Conservation (phyloP, 2,329 filamentous ascomycete species). For the Aschersonia sp. region DNA sequence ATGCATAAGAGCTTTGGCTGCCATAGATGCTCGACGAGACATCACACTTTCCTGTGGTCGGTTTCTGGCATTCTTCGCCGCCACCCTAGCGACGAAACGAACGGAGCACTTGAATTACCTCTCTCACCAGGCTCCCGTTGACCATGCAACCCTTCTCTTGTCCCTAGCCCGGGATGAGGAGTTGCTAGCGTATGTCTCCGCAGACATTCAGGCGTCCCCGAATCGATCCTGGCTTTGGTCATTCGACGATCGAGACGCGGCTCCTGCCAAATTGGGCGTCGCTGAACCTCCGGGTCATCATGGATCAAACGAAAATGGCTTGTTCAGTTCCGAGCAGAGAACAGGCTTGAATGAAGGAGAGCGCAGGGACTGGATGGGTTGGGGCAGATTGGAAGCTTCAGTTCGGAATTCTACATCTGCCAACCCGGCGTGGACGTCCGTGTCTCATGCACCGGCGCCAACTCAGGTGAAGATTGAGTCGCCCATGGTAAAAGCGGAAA, state of each 20-base stretch:
- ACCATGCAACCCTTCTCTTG: conserved; percentile 16
- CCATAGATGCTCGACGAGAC: conserved; percentile 56
- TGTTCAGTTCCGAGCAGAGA: conserved; percentile 30
- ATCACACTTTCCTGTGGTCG: conserved; percentile 68
- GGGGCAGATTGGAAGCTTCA: conserved; percentile 53
- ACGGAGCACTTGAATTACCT: conserved; percentile 28
- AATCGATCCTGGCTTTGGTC: conserved; percentile 78
- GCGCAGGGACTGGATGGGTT: conserved; percentile 61
- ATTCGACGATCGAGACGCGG: conserved; percentile 35
- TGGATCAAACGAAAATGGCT: conserved; percentile 17
- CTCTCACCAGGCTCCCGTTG: conserved; percentile 14
- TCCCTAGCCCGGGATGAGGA: conserved; percentile 57
- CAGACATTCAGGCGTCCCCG: conserved; percentile 68
- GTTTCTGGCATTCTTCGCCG: conserved; percentile 69
- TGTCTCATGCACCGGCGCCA: conserved; percentile 15
- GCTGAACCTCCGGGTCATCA: conserved; percentile 6
- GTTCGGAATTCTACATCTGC: conserved; percentile 15
- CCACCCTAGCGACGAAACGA: conserved; percentile 43
- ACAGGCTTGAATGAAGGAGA: conserved; percentile 42
- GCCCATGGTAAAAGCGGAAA: conserved; percentile 11
- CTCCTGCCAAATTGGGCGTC: conserved; percentile 7
- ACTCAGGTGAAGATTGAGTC: conserved; percentile 21
- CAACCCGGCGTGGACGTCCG: conserved; percentile 16
- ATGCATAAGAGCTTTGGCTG: conserved; percentile 56
- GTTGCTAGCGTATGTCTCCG: conserved; percentile 71